Evolutionary conservation across 768 basidiomycete genomes (phyloP).

Genomic region (Collybia mongolica): DNA sequence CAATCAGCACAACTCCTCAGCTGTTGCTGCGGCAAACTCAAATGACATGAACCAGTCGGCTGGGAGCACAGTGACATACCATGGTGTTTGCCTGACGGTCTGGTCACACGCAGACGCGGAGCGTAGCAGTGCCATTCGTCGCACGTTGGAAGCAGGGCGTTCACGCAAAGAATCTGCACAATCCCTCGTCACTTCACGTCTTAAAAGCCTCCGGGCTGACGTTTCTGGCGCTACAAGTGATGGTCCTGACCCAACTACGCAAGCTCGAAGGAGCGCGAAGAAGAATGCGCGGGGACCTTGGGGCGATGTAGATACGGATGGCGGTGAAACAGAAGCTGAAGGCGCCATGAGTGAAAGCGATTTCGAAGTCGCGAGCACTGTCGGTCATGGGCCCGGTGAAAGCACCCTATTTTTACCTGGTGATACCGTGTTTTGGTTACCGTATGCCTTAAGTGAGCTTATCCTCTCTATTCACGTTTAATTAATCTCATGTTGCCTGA

Average conservation of each 20-base stretch:
- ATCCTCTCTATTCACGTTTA: slow-evolving; percentile 1
- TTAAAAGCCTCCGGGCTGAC: slow-evolving; percentile 64
- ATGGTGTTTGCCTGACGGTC: slow-evolving; percentile 91
- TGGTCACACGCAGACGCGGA: slow-evolving; percentile 96
- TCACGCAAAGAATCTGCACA: slow-evolving; percentile 80
- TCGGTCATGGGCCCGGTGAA: slow-evolving; percentile 82
- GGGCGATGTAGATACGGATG: slow-evolving; percentile 73
- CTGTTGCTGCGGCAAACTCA: slow-evolving; percentile 27
- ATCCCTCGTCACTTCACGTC: slow-evolving; percentile 63
- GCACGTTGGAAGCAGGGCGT: slow-evolving; percentile 76
- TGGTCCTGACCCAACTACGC: slow-evolving; percentile 51
- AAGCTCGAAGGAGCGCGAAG: slow-evolving; percentile 56
- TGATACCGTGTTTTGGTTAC: slow-evolving; percentile 93
- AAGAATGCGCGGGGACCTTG: slow-evolving; percentile 68
- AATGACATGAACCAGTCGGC: slow-evolving; percentile 29
- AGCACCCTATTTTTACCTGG: slow-evolving; percentile 87
- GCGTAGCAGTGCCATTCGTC: slow-evolving; percentile 79
- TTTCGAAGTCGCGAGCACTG: slow-evolving; percentile 77
- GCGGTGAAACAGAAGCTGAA: slow-evolving; percentile 69
- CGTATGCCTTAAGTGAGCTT: slow-evolving; percentile 82
- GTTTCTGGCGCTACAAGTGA: slow-evolving; percentile 41
- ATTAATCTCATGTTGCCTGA: slow-evolving; percentile 9
- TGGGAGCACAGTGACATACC: slow-evolving; percentile 65
- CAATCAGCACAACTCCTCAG: slow-evolving; percentile 30
- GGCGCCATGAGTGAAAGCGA: slow-evolving; percentile 85